Conservation (phyloP, 2,329 filamentous ascomycete genomes). For the Aspergillus hiratsukae region DNA sequence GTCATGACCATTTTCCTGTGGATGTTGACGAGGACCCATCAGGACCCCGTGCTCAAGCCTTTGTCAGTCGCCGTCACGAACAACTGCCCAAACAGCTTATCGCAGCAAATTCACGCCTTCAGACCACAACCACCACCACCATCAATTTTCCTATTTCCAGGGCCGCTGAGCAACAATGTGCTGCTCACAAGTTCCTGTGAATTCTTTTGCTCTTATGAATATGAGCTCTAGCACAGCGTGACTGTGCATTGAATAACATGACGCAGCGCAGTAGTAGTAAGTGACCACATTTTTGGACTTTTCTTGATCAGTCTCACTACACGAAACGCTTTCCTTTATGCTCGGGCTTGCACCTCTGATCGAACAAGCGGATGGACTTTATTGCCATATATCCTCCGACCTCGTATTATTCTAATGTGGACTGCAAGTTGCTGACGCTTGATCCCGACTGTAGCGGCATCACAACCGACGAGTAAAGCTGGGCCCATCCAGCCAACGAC, state of each 20-base stretch:
- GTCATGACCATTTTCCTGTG: neutral
- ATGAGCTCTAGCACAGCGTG: slow-evolving; percentile 15
- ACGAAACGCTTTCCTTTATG: neutral
- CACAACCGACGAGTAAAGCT: slow-evolving; percentile 35
- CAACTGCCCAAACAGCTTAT: slow-evolving; percentile 3
- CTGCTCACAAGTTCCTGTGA: slow-evolving; percentile 11
- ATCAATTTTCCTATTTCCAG: slow-evolving; percentile 1
- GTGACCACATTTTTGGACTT: slow-evolving; percentile 11
- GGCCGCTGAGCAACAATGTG: slow-evolving; percentile 19
- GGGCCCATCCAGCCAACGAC: slow-evolving; percentile 34
- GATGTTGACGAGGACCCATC: neutral
- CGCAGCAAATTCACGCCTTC: neutral
- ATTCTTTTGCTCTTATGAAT: slow-evolving; percentile 12
- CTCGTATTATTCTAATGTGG: neutral
- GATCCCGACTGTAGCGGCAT: slow-evolving; percentile 26
- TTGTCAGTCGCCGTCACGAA: neutral
- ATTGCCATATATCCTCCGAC: neutral
- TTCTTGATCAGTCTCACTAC: neutral
- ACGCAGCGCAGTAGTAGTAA: slow-evolving; percentile 19
- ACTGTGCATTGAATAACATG: slow-evolving; percentile 11
- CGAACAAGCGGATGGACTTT: neutral
- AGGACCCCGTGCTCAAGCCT: neutral
- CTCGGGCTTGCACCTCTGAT: neutral
- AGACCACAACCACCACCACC: neutral
- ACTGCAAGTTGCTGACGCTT: neutral